Percentiles rank a stretch among this genome's conserved stretches.
phyloP scores from a whole-genome alignment of 2,329 filamentous ascomycete genomes.

The Tolypocladium ovalisporum region DNA sequence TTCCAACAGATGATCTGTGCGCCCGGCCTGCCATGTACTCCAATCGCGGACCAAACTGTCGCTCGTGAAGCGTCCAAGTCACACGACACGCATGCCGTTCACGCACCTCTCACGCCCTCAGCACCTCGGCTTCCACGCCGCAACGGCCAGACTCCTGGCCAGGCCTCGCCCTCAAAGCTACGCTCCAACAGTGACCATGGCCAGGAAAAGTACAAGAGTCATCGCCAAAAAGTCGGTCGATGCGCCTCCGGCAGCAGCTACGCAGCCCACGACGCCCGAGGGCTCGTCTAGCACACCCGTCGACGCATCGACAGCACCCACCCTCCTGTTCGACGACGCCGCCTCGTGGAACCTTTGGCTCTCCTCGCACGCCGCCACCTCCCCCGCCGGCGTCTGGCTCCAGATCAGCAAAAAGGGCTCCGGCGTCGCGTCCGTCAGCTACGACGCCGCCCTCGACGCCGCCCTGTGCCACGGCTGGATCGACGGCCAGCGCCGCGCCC shows the following conservation, averaged over 20 bases:
- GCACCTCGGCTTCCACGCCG: neutral
- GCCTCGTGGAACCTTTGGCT: slow-evolving; percentile 27
- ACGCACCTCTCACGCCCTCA: neutral
- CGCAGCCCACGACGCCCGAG: neutral
- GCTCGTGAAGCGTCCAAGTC: neutral
- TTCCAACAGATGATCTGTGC: too few relatives aligned
- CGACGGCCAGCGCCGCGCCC: slow-evolving; percentile 38
- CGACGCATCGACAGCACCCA: slow-evolving; percentile 3
- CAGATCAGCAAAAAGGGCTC: slow-evolving; percentile 37
- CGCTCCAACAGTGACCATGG: neutral
- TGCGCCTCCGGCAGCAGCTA: too few relatives aligned
- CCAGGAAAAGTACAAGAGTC: neutral
- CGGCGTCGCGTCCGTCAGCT: slow-evolving; percentile 30
- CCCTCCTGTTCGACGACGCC: slow-evolving; percentile 16
- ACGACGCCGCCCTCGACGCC: slow-evolving; percentile 40
- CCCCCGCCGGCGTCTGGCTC: slow-evolving; percentile 30
- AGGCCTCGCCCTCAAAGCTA: neutral
- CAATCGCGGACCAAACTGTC: neutral
- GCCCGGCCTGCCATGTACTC: neutral
- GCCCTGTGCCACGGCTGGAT: slow-evolving; percentile 55
- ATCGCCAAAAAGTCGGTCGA: neutral
- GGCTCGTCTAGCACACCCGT: too few relatives aligned
- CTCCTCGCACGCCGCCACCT: slow-evolving; percentile 18
- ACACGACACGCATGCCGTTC: neutral
- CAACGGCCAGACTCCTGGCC: neutral